These are phyloP conservation scores for Lodderomyces parapsilosis DNA, from an alignment of 1,139 yeast genomes.

Conservation along the genomic window DNA sequence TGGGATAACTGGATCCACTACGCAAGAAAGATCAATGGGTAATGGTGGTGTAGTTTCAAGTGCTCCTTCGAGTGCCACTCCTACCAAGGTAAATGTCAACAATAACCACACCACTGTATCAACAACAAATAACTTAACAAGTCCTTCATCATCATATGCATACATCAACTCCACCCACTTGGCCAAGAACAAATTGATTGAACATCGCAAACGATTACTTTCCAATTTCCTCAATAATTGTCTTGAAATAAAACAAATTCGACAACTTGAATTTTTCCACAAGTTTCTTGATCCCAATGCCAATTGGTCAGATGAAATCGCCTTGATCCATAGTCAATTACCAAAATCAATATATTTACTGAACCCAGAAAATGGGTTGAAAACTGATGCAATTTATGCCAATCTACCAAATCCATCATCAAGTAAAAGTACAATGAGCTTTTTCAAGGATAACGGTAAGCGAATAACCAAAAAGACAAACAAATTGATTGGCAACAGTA, in stretches of 20 bases:
- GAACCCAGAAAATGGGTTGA: conserved; percentile 58
- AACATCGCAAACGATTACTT: conserved; percentile 73
- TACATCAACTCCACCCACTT: conserved; percentile 47
- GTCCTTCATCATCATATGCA: conserved; percentile 24
- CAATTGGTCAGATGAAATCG: conserved; percentile 64
- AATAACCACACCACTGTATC: conserved; percentile 4
- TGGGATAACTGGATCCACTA: not conserved
- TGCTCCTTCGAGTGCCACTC: not conserved
- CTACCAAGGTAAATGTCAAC: conserved; percentile 1
- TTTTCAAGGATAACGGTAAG: conserved; percentile 34
- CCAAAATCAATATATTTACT: conserved; percentile 45
- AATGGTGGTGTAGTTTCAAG: not conserved
- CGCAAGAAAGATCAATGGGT: not conserved
- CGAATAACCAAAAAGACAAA: conserved; percentile 29
- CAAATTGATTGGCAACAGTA: conserved; percentile 18
- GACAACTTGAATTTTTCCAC: conserved; percentile 62
- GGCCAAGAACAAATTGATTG: conserved; percentile 42
- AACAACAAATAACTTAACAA: conserved; percentile 4
- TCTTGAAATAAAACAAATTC: conserved; percentile 52
- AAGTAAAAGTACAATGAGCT: conserved; percentile 30
- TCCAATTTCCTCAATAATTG: conserved; percentile 80
- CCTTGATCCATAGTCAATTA: conserved; percentile 36
- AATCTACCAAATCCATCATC: conserved; percentile 60
- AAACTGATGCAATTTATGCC: conserved; percentile 57
- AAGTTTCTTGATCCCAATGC: conserved; percentile 84